Evolutionary conservation across 2,329 filamentous ascomycete species (phyloP).

Genomic region (Xylariales sp.): DNA sequence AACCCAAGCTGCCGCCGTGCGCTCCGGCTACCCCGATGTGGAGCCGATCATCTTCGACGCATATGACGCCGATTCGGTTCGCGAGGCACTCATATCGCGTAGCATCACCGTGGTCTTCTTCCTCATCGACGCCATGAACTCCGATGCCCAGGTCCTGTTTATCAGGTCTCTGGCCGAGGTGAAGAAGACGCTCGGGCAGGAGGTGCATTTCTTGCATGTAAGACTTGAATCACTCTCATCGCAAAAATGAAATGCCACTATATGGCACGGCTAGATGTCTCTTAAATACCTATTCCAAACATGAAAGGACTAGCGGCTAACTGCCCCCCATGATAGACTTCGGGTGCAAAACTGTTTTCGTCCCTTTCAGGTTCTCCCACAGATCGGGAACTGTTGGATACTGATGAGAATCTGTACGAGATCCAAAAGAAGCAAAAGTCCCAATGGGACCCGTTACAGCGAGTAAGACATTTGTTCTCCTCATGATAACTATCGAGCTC

Average conservation of each 20-base stretch:
- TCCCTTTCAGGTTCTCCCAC: constrained; percentile 38
- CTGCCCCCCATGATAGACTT: constrained; percentile 33
- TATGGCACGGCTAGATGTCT: too few species aligned
- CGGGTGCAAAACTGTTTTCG: constrained; percentile 49
- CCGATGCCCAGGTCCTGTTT: constrained; percentile 29
- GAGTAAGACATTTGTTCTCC: too few species aligned
- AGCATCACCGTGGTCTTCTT: constrained; percentile 44
- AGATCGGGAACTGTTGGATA: constrained; percentile 36
- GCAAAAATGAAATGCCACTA: too few species aligned
- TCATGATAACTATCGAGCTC: background rate
- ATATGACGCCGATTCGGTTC: constrained; percentile 28
- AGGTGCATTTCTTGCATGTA: constrained; percentile 45
- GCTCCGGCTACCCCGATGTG: constrained; percentile 37
- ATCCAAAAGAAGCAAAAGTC: constrained; percentile 34
- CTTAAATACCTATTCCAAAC: too few species aligned
- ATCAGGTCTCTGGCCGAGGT: constrained; percentile 42
- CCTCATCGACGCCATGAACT: constrained; percentile 35
- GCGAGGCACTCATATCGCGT: constrained; percentile 31
- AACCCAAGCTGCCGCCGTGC: constrained; percentile 39
- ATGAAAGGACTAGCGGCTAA: too few species aligned
- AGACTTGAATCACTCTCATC: too few species aligned
- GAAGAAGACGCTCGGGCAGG: constrained; percentile 30
- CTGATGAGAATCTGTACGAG: constrained; percentile 35
- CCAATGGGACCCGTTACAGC: too few species aligned
- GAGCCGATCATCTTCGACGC: constrained; percentile 35